phyloP scores from a whole-genome alignment of 140 eudicot species.

The Oenanthe javanica region DNA sequence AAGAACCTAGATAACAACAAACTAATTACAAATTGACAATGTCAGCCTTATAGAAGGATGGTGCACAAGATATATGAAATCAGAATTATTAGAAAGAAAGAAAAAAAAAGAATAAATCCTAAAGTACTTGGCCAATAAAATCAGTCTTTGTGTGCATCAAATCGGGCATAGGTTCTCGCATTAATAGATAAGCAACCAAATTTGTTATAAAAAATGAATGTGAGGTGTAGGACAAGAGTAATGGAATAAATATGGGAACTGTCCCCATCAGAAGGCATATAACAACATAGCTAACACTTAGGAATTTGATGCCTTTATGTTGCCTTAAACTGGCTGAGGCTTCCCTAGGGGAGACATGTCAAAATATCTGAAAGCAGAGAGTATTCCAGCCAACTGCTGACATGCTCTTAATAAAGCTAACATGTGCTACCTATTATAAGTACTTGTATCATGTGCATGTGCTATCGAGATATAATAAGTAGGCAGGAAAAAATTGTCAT shows the following conservation, averaged over 20 bases:
- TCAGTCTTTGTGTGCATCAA: neutral
- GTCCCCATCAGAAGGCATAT: neutral
- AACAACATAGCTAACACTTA: neutral
- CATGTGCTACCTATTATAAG: neutral
- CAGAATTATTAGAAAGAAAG: neutral
- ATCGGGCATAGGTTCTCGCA: neutral
- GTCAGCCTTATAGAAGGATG: neutral
- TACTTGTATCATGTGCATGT: neutral
- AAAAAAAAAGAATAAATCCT: neutral
- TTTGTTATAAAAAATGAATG: neutral
- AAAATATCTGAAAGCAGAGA: neutral
- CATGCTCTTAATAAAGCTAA: neutral
- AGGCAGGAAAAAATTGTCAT: neutral
- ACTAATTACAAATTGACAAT: neutral
- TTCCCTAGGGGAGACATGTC: neutral
- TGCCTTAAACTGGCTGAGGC: neutral
- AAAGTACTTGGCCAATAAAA: neutral
- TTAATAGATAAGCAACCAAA: neutral
- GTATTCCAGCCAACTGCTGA: neutral
- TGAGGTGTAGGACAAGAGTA: too few species aligned
- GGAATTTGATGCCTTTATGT: neutral
- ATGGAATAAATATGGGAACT: neutral
- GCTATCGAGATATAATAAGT: neutral
- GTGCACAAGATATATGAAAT: neutral
- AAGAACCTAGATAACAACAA: conserved; percentile 48